Evolutionary conservation across 2,329 filamentous ascomycete genomes (phyloP).

Genomic region (Ilyonectria mors-panacis): DNA sequence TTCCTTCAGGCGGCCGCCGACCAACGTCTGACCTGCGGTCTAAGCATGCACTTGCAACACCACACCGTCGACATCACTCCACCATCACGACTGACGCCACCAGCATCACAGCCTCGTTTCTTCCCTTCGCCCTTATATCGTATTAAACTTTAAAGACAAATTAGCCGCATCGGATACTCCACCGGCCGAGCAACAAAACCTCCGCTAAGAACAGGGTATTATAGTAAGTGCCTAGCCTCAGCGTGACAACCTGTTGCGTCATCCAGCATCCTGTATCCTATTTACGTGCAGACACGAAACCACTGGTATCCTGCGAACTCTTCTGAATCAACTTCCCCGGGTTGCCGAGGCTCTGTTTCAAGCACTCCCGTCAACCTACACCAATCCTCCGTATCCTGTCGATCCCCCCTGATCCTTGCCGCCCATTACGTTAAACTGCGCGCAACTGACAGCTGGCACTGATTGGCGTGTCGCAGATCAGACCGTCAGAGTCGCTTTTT

Average conservation of each 20-base stretch:
- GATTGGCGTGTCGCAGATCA: slow-evolving; percentile 16
- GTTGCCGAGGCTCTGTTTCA: no score
- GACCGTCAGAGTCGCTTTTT: slow-evolving; percentile 21
- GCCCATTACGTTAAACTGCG: slow-evolving; percentile 1
- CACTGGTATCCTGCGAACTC: no score
- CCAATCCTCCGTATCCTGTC: neutral
- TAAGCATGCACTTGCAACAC: neutral
- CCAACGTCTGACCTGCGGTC: slow-evolving; percentile 2
- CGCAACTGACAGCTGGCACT: slow-evolving; percentile 1
- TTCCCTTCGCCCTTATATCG: neutral
- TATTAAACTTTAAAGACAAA: neutral
- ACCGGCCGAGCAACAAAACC: neutral
- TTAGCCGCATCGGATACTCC: neutral
- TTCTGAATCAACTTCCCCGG: no score
- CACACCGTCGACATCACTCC: neutral
- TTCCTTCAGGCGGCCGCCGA: neutral
- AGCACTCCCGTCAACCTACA: no score
- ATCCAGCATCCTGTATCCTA: no score
- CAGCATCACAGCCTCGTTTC: neutral
- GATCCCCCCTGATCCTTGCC: neutral
- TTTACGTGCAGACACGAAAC: no score
- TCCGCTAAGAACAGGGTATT: no score
- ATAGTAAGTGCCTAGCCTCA: no score
- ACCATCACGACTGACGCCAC: neutral
- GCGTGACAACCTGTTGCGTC: no score